Evolutionary conservation across 768 basidiomycete species (phyloP).

Genomic region (Candolleomyces efflorescens): DNA sequence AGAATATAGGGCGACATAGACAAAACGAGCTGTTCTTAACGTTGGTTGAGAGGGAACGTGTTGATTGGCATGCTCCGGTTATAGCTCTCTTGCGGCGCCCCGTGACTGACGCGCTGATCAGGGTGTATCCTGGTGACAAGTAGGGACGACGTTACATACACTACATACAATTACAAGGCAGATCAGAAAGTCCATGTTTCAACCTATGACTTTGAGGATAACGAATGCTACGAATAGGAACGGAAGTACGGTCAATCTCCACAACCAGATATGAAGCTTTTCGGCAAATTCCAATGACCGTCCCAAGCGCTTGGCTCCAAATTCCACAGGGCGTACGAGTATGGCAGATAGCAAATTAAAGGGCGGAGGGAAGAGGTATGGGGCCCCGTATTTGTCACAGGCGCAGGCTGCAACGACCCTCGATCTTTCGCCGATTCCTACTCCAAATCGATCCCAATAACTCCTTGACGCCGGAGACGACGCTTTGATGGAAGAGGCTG

Average conservation of each 20-base stretch:
- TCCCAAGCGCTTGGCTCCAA: not conserved
- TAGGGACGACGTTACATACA: not conserved
- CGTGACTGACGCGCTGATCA: too few relatives aligned
- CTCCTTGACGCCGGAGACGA: not conserved
- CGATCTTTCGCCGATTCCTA: conserved; percentile 37
- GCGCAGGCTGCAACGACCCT: conserved; percentile 35
- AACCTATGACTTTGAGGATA: not conserved
- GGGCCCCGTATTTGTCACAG: conserved; percentile 29
- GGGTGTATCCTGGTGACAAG: not conserved
- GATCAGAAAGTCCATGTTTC: not conserved
- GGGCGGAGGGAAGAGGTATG: conserved; percentile 46
- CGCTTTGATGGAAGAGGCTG: conserved; percentile 16
- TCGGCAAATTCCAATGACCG: not conserved
- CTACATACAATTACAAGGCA: not conserved
- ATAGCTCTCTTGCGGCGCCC: too few relatives aligned
- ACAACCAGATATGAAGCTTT: not conserved
- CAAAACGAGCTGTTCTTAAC: not conserved
- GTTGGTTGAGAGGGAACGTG: not conserved
- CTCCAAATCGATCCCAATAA: conserved; percentile 49
- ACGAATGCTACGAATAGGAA: not conserved
- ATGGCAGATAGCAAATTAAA: conserved; percentile 37
- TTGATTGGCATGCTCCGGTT: too few relatives aligned
- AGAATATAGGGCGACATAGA: not conserved
- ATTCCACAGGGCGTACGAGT: conserved; percentile 6
- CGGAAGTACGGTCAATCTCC: conserved; percentile 8